phyloP scores from a whole-genome alignment of 2,329 filamentous ascomycete species.

The Dichotomopilus funicola region DNA sequence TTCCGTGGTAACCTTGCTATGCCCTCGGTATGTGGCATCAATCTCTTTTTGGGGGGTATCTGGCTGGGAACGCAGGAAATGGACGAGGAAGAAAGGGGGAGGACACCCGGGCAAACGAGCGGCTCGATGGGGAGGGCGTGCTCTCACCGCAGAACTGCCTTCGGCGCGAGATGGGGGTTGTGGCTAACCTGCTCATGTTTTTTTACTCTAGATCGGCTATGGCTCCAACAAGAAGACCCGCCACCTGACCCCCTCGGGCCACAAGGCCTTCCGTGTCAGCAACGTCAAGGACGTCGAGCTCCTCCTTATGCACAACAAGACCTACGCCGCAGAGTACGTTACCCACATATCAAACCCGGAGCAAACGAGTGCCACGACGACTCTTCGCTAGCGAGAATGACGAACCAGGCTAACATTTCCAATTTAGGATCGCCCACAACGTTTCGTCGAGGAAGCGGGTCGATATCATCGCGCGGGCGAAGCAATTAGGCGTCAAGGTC shows the following conservation, averaged over 20 bases:
- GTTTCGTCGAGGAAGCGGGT: constrained; percentile 98
- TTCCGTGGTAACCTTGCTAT: constrained; percentile 95
- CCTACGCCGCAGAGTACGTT: constrained; percentile 95
- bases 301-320: constrained; percentile 99
- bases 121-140: background rate
- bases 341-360: background rate
- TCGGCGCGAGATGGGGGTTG: background rate
- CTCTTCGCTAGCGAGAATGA: background rate
- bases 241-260: constrained; percentile 97
- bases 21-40: constrained; percentile 76
- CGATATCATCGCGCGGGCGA: constrained; percentile 94
- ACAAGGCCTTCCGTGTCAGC: constrained; percentile 99
- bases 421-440: constrained; percentile 82
- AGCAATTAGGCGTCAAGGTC: constrained; percentile 98
- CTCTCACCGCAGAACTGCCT: background rate
- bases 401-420: constrained; percentile 7
- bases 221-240: constrained; percentile 99
- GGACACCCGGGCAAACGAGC: background rate
- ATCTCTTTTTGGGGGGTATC: background rate
- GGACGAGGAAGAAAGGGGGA: background rate
- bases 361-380: background rate
- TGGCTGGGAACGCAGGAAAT: no score
- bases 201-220: constrained; percentile 73
- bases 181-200: constrained; percentile 5
- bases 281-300: constrained; percentile 95